These are phyloP conservation scores for Phytophthora fragariae DNA, from an alignment of 352 stramenopile genomes.

Conservation along the genomic window DNA sequence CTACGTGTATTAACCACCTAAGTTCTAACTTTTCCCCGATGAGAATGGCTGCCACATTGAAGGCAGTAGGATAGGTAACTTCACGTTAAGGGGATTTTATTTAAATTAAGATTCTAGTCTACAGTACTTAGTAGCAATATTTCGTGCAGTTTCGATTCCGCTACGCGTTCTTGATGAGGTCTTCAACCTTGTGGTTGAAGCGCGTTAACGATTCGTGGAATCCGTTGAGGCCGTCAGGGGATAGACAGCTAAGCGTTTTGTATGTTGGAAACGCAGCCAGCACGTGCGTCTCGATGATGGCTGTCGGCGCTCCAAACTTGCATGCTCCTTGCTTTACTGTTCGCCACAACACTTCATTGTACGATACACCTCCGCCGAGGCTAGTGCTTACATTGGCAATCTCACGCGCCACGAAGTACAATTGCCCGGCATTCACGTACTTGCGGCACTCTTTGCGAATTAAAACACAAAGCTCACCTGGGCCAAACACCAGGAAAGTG, in stretches of 20 bases:
- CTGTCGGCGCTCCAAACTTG: background rate
- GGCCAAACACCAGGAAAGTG: constrained; percentile 8
- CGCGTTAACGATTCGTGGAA: constrained; percentile 22
- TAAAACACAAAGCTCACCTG: constrained; percentile 22
- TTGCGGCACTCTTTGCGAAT: constrained; percentile 26
- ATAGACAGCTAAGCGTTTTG: constrained; percentile 12
- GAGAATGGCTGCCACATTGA: too few species aligned
- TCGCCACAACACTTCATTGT: constrained; percentile 23
- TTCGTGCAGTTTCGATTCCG: background rate
- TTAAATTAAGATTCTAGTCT: background rate
- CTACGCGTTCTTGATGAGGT: constrained; percentile 12
- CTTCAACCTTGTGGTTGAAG: constrained; percentile 34
- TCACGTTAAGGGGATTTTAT: too few species aligned
- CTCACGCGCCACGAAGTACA: constrained; percentile 23
- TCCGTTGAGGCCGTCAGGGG: constrained; percentile 10
- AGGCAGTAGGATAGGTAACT: too few species aligned
- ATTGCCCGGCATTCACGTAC: constrained; percentile 14
- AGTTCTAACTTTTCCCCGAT: too few species aligned
- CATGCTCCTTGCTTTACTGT: constrained; percentile 9
- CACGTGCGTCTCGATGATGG: constrained; percentile 28
- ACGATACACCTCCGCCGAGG: constrained; percentile 12
- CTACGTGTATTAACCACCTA: too few species aligned
- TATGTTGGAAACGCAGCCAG: constrained; percentile 30
- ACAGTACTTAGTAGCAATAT: background rate
- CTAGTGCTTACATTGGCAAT: constrained; percentile 7